Conservation (phyloP, 2,329 filamentous ascomycete species). For the Stagonosporopsis cucurbitacearum region DNA sequence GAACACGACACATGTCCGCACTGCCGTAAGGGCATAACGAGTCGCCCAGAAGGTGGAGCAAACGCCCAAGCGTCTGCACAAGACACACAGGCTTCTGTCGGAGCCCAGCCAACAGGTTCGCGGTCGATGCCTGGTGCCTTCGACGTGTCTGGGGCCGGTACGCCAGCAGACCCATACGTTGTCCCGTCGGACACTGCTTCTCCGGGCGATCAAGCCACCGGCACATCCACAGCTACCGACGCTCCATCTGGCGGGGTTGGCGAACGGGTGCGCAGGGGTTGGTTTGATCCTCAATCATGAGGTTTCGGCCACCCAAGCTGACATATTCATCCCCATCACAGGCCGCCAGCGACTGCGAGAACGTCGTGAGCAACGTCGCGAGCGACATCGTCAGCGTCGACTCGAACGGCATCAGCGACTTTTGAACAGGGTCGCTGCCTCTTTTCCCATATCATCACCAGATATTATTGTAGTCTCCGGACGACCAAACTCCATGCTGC, state of each 20-base stretch:
- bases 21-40: slow-evolving; percentile 66
- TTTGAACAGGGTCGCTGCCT: background rate
- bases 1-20: slow-evolving; percentile 94
- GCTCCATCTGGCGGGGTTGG: slow-evolving; percentile 28
- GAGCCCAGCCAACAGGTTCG: slow-evolving; percentile 15
- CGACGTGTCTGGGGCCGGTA: slow-evolving; percentile 27
- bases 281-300: slow-evolving; percentile 38
- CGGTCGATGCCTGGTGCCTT: slow-evolving; percentile 43
- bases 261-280: slow-evolving; percentile 44
- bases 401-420: background rate
- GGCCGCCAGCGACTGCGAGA: slow-evolving; percentile 14
- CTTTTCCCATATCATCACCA: slow-evolving; percentile 9
- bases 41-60: slow-evolving; percentile 29
- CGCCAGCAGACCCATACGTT: slow-evolving; percentile 27
- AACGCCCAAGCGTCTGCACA: slow-evolving; percentile 20
- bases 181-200: slow-evolving; percentile 21
- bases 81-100: slow-evolving; percentile 13
- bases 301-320: background rate
- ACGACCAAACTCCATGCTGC: background rate
- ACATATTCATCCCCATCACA: background rate
- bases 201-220: slow-evolving; percentile 13
- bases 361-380: slow-evolving; percentile 11
- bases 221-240: slow-evolving; percentile 20
- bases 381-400: slow-evolving; percentile 9
- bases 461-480: slow-evolving; percentile 3